phyloP scores from a whole-genome alignment of 495 filamentous ascomycete genomes.

The Aspergillus wentii region DNA sequence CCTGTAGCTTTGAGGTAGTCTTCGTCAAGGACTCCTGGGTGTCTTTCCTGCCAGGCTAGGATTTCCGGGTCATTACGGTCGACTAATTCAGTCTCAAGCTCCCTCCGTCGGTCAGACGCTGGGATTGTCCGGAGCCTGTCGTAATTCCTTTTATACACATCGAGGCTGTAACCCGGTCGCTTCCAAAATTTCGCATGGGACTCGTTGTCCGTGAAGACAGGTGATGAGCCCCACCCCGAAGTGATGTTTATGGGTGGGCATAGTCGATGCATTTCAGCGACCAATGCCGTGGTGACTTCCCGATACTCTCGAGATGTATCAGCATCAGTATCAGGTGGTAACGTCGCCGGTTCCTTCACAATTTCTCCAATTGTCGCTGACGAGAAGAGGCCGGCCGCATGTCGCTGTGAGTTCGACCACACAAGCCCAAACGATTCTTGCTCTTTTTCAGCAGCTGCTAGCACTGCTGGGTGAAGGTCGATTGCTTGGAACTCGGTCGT shows the following conservation, averaged over 20 bases:
- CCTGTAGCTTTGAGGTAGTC: slow-evolving; percentile 10
- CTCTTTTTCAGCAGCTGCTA: slow-evolving; percentile 5
- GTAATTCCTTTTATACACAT: slow-evolving; percentile 8
- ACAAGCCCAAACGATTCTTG: slow-evolving; percentile 11
- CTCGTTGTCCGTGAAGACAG: slow-evolving; percentile 6
- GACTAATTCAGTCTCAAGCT: slow-evolving; percentile 3
- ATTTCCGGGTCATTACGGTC: slow-evolving; percentile 8
- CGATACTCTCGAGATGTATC: slow-evolving; percentile 9
- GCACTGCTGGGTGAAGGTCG: slow-evolving; percentile 3
- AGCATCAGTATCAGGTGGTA: slow-evolving; percentile 2
- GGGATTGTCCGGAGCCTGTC: slow-evolving; percentile 2
- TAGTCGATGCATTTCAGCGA: slow-evolving; percentile 6
- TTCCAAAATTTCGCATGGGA: slow-evolving; percentile 7
- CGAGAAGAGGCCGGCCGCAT: slow-evolving; percentile 11
- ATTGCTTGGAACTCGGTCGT: slow-evolving; percentile 6
- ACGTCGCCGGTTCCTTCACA: slow-evolving; percentile 1
- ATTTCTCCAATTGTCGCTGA: slow-evolving; percentile 6
- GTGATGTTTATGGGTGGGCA: slow-evolving; percentile 7
- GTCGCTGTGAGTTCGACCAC: slow-evolving; percentile 13
- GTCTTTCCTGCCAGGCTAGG: slow-evolving; percentile 6
- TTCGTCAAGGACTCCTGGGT: slow-evolving; percentile 4
- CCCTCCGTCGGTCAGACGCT: slow-evolving; percentile 10
- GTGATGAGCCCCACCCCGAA: slow-evolving; percentile 5
- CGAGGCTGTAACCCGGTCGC: slow-evolving; percentile 8
- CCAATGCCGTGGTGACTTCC: slow-evolving; percentile 1